Evolutionary conservation across 2,329 filamentous ascomycete genomes (phyloP), one percentile per base, ranked within the genome.

Genomic region (Clarireedia sp.): DNA sequence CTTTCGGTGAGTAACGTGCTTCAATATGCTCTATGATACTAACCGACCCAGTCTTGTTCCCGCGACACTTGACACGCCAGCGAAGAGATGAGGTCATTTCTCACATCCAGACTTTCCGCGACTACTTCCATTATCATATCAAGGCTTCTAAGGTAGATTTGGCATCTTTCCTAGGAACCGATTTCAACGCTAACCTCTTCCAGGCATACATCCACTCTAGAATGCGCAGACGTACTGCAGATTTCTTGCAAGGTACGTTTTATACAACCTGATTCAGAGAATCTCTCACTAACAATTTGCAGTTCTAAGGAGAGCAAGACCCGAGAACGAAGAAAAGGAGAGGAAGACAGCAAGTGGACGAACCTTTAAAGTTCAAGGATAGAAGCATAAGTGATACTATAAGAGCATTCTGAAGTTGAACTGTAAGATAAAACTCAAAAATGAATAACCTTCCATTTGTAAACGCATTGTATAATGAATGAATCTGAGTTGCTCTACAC

Each of bases 111-210:
- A 99, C 94, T 14, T 99, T 99, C 88, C 89, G 94, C 63, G 94
- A 99, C 70, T 99, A 99, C 74, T 99, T 99, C 79, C 94, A 99
- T 73, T 99, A 99, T 73, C 94, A 99, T 74, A 99, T 99, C 75
- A 99, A 99, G 76, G 95, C 94, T 29, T 96, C 91, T 60, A 99
- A 99, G 79, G 82, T 84, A 71, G 38, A 56, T 12, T 14, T 14
- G 37, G 61, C 48, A 62, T 50, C 57, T 33, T 33, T 33, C 38
- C 38, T 41, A 10, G 16, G 5, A 41, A 19, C 38, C 0, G 8
- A 17, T 41, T 41, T 29, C 36, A 57, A 10, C 53, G n/a, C 51
- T 57, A 17, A 62, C 19, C 45, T 29, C 41, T 51, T 48, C 6
- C 61, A 85, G 82, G 94, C 95, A 52, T 99, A 96, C 69, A 99